Conservation (phyloP, 345 rosid genomes). For the Citrus sinensis region DNA sequence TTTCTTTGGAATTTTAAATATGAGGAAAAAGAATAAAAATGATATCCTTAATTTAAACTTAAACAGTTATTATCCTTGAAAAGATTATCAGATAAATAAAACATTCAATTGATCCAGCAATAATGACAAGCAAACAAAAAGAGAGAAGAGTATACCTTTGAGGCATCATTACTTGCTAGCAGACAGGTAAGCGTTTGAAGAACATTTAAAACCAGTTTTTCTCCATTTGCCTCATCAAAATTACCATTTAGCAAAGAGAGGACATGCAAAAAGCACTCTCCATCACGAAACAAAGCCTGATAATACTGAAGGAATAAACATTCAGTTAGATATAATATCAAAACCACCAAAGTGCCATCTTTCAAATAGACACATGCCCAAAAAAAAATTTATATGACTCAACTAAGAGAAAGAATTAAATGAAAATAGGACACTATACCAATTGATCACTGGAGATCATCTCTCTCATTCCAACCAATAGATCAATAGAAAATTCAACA, state of each 20-base stretch:
- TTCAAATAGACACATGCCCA: not conserved
- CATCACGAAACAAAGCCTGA: conserved; percentile 83
- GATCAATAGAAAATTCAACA: conserved; percentile 62
- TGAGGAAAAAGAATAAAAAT: not conserved
- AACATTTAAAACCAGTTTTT: conserved; percentile 83
- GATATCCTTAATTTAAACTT: not conserved
- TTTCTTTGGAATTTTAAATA: not conserved
- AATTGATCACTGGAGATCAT: conserved; percentile 51
- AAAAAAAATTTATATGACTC: not conserved
- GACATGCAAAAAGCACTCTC: conserved; percentile 92
- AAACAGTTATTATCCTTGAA: not conserved
- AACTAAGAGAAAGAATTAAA: conserved; percentile 7
- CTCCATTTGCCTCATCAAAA: conserved; percentile 70
- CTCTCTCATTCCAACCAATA: conserved; percentile 82
- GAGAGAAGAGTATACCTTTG: conserved; percentile 59
- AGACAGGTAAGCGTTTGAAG: conserved; percentile 78
- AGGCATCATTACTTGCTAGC: conserved; percentile 74
- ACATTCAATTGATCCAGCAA: conserved; percentile 9
- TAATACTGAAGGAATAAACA: conserved; percentile 60
- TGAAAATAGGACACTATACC: conserved; percentile 39
- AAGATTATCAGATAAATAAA: not conserved
- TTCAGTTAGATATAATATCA: conserved; percentile 17
- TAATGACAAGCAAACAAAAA: not conserved
- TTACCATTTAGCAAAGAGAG: conserved; percentile 89
- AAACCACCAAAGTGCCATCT: conserved; percentile 12